These are phyloP conservation scores for Cladosporium velox DNA, from an alignment of 2,329 filamentous ascomycete genomes.

Conservation along the genomic window DNA sequence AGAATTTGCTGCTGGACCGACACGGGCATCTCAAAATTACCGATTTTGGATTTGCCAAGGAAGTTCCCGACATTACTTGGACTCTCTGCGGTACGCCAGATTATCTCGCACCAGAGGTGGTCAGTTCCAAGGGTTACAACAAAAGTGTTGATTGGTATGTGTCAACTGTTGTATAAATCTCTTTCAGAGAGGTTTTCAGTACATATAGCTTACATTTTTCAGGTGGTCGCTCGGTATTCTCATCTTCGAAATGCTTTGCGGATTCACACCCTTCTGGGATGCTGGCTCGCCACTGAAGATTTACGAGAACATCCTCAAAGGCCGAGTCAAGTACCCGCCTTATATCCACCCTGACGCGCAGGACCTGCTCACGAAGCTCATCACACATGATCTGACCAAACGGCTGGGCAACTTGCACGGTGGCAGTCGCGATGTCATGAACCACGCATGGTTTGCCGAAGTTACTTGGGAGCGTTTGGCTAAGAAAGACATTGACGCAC, in stretches of 20 bases:
- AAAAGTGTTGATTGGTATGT: constrained; percentile 97
- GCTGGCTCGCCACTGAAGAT: constrained; percentile 98
- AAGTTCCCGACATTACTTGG: constrained; percentile 98
- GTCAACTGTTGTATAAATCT: constrained; percentile 2
- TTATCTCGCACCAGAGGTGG: constrained; percentile 95
- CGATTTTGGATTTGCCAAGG: constrained; percentile 97
- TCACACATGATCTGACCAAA: constrained; percentile 93
- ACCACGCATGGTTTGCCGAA: constrained; percentile 93
- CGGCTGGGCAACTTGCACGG: constrained; percentile 90
- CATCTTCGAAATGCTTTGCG: constrained; percentile 99
- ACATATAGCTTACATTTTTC: constrained; percentile 17
- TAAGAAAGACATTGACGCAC: constrained; percentile 96
- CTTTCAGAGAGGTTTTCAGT: too few relatives aligned
- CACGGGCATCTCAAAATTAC: constrained; percentile 80
- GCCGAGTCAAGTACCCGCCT: constrained; percentile 91
- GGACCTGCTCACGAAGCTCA: constrained; percentile 86
- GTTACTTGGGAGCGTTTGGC: constrained; percentile 95
- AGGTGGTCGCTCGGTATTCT: constrained; percentile 99
- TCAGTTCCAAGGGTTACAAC: constrained; percentile 99
- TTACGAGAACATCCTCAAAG: constrained; percentile 97
- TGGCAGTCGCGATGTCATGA: constrained; percentile 89
- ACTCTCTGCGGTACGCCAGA: constrained; percentile 96
- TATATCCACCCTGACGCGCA: constrained; percentile 95
- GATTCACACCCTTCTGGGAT: constrained; percentile 99
- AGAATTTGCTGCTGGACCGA: constrained; percentile 76